Percentiles rank a stretch among this genome's conserved stretches.
These are phyloP conservation scores for Phytopythium cucurbitacearum DNA, from an alignment of 352 stramenopile species.

Conservation along the genomic window DNA sequence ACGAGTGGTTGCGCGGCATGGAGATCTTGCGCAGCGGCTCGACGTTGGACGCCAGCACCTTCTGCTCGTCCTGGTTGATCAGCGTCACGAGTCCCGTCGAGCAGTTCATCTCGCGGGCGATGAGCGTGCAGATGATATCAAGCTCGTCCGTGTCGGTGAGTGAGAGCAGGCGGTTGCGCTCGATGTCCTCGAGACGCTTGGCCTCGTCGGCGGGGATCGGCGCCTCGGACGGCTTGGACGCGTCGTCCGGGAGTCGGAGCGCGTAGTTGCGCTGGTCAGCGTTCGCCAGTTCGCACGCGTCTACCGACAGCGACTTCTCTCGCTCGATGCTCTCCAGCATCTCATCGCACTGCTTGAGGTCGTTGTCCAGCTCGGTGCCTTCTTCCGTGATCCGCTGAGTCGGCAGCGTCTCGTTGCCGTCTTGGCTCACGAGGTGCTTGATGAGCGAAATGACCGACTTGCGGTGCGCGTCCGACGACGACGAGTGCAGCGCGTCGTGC, in stretches of 20 bases:
- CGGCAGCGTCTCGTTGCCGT: background rate
- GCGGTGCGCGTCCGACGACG: slow-evolving; percentile 8
- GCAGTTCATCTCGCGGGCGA: slow-evolving; percentile 28
- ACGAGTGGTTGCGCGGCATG: slow-evolving; percentile 36
- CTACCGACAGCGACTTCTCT: slow-evolving; percentile 12
- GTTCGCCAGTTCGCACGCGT: slow-evolving; percentile 27
- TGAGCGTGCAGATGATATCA: slow-evolving; percentile 44
- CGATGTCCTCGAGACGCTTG: slow-evolving; percentile 11
- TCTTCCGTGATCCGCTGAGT: slow-evolving; percentile 9
- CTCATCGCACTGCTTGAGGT: slow-evolving; percentile 3
- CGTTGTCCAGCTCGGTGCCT: slow-evolving; percentile 7
- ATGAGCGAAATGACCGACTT: slow-evolving; percentile 23
- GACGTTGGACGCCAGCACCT: slow-evolving; percentile 37
- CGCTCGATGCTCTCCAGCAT: slow-evolving; percentile 5
- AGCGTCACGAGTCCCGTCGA: slow-evolving; percentile 43
- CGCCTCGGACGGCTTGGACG: slow-evolving; percentile 12
- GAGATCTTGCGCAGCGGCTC: slow-evolving; percentile 13
- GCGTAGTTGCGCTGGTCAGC: slow-evolving; percentile 28
- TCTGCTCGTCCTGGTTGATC: slow-evolving; percentile 30
- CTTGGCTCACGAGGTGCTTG: slow-evolving; percentile 19
- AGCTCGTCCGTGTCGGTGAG: slow-evolving; percentile 39
- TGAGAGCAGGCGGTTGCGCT: slow-evolving; percentile 23
- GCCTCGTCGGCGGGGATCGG: slow-evolving; percentile 27
- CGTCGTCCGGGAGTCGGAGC: slow-evolving; percentile 20
- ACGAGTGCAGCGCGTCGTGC: slow-evolving; percentile 24